Percentiles rank a stretch among this genome's conserved stretches.
phyloP scores from a whole-genome alignment of 495 filamentous ascomycete species.

The Hyaloscypha finlandica region DNA sequence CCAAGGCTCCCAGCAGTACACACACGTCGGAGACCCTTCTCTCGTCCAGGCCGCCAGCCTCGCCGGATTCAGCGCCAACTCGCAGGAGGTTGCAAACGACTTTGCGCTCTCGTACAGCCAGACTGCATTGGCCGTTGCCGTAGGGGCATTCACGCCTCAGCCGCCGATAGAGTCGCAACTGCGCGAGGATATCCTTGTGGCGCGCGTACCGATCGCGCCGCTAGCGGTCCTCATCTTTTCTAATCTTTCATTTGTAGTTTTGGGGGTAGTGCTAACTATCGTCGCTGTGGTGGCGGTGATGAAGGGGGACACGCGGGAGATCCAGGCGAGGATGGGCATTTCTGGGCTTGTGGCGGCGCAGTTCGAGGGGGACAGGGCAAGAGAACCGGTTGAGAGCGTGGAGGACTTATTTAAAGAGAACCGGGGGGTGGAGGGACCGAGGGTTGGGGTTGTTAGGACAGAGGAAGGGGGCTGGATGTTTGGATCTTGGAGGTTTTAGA shows the following conservation, averaged over 20 bases:
- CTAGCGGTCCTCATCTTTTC: background rate
- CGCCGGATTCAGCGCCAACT: background rate
- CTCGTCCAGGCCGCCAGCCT: background rate
- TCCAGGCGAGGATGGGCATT: conserved; percentile 4
- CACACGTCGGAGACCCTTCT: background rate
- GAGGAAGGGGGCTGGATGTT: background rate
- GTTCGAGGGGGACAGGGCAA: background rate
- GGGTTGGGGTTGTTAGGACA: background rate
- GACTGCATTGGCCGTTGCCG: background rate
- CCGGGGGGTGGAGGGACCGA: background rate
- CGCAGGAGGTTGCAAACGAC: background rate
- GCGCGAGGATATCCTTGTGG: background rate
- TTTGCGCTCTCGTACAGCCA: background rate
- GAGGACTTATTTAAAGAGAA: background rate
- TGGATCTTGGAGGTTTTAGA: background rate
- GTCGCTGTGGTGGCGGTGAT: background rate
- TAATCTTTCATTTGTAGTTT: background rate
- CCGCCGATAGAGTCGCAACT: background rate
- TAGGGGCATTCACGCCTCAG: background rate
- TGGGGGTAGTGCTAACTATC: background rate
- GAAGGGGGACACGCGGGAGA: background rate
- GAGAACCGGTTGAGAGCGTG: background rate
- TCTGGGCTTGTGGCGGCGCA: background rate
- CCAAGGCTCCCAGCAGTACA: background rate
- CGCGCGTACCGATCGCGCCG: conserved; percentile 1